Conservation (phyloP, 768 basidiomycete species). For the Kwoniella bestiolae region DNA sequence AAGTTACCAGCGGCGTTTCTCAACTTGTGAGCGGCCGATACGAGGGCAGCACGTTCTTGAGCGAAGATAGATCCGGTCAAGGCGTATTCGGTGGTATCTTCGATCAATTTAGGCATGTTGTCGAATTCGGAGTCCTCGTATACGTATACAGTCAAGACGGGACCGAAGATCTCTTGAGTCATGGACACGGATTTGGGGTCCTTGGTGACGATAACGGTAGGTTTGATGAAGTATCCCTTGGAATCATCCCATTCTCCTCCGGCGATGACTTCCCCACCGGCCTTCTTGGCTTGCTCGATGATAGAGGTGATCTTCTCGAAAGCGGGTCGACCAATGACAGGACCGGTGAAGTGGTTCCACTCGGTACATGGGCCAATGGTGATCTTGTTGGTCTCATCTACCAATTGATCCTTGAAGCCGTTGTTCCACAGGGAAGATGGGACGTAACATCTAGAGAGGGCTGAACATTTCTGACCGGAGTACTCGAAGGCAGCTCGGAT, state of each 20-base stretch:
- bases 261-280: constrained; percentile 84
- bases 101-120: constrained; percentile 81
- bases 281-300: constrained; percentile 81
- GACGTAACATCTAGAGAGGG: constrained; percentile 87
- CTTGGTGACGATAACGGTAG: constrained; percentile 89
- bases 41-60: constrained; percentile 74
- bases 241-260: constrained; percentile 82
- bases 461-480: constrained; percentile 97
- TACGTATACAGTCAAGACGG: constrained; percentile 88
- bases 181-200: constrained; percentile 88
- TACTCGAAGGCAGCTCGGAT: constrained; percentile 93
- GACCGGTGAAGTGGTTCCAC: constrained; percentile 88
- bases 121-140: constrained; percentile 87
- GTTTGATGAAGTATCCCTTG: constrained; percentile 89
- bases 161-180: constrained; percentile 95
- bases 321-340: constrained; percentile 88
- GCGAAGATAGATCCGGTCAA: constrained; percentile 96
- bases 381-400: constrained; percentile 79
- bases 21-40: constrained; percentile 77
- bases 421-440: constrained; percentile 80
- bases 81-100: constrained; percentile 82
- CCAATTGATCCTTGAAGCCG: constrained; percentile 81
- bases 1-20: constrained; percentile 93
- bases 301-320: constrained; percentile 84
- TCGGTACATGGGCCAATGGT: constrained; percentile 77